Conservation (phyloP, 768 basidiomycete species). For the Phaffia tasmanica region DNA sequence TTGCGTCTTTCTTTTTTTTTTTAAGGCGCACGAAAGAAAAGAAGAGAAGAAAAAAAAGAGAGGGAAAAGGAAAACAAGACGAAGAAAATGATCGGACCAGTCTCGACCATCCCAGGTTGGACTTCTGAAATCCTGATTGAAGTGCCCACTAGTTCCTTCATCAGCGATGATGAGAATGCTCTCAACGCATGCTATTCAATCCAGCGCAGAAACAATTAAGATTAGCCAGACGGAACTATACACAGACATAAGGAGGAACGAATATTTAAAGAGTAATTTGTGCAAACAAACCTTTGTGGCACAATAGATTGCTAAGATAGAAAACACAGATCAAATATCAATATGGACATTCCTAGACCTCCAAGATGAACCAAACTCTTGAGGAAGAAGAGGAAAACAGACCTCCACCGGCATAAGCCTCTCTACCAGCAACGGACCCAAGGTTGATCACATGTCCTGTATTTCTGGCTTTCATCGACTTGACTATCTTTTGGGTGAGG, state of each 20-base stretch:
- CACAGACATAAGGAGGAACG: neutral
- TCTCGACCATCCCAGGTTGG: slow-evolving; percentile 57
- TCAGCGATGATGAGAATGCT: slow-evolving; percentile 70
- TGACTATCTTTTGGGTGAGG: slow-evolving; percentile 36
- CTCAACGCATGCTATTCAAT: slow-evolving; percentile 45
- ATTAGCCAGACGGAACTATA: neutral
- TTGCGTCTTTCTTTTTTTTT: no score
- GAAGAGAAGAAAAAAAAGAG: neutral
- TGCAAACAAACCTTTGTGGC: slow-evolving; percentile 9
- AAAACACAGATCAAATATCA: no score
- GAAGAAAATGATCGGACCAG: no score
- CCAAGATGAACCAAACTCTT: neutral
- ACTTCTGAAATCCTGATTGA: slow-evolving; percentile 58
- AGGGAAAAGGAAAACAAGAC: no score
- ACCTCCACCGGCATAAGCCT: slow-evolving; percentile 67
- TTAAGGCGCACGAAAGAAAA: no score
- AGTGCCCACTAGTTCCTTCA: slow-evolving; percentile 82
- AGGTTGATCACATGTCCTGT: slow-evolving; percentile 86
- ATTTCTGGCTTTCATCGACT: slow-evolving; percentile 58
- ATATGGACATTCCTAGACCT: neutral
- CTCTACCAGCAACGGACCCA: slow-evolving; percentile 80
- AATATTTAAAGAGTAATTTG: neutral
- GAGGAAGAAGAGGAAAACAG: neutral
- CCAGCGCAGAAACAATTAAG: neutral
- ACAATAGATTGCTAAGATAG: slow-evolving; percentile 21